These are phyloP conservation scores for Hylodesmum podocarpum DNA, from an alignment of 306 rosid species.

Conservation along the genomic window DNA sequence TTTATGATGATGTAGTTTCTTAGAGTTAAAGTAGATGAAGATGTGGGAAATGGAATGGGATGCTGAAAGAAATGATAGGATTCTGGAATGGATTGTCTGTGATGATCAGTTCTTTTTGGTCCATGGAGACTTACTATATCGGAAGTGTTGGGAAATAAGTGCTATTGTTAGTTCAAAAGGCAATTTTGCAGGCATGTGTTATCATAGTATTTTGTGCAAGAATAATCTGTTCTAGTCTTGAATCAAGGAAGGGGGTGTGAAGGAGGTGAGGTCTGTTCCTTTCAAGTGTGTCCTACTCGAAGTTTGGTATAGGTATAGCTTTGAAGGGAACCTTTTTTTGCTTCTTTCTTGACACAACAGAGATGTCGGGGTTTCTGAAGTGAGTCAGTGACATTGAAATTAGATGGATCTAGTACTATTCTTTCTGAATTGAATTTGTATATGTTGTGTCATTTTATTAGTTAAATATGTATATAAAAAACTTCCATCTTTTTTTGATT, in stretches of 20 bases:
- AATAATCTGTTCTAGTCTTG: conserved; percentile 16
- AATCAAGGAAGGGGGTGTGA: neutral
- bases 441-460: neutral
- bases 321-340: conserved; percentile 35
- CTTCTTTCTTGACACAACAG: conserved; percentile 5
- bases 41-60: conserved; percentile 1
- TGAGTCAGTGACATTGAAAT: conserved; percentile 21
- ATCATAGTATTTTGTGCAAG: neutral
- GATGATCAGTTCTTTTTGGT: neutral
- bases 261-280: conserved; percentile 14
- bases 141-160: conserved; percentile 5
- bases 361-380: conserved; percentile 17
- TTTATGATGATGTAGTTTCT: conserved; percentile 17
- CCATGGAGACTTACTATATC: neutral
- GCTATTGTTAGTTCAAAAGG: conserved; percentile 6
- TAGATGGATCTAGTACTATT: neutral
- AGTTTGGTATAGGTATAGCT: conserved; percentile 30
- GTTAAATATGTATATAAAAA: neutral
- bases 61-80: neutral
- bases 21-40: conserved; percentile 3
- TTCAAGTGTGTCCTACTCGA: conserved; percentile 28
- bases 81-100: conserved; percentile 8
- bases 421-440: neutral
- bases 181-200: neutral
- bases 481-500: neutral